Base-by-base conservation (phyloP, 1,139 yeast species). In the Sugiyamaella xylanicola region DNA sequence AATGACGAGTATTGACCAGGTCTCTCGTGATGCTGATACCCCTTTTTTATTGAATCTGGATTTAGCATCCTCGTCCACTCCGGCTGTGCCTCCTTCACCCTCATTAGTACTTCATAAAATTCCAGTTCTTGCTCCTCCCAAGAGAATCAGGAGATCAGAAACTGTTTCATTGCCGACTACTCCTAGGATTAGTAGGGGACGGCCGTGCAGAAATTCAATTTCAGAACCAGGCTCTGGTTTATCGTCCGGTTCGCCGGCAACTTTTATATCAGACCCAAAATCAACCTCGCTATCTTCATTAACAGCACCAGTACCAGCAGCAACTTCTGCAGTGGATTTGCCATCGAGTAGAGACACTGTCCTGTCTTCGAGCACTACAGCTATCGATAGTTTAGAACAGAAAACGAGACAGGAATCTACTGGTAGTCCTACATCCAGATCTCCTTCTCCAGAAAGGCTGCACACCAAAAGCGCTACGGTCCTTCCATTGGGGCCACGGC, bases 81-180 rank as follows among this genome's bases (percentile, higher is more conserved):
- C 52, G 8, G 9, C 51, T n/a, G n/a, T 41, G 4, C 37, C 45
- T 25, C 41, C 52, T 13, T 48, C 55, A n/a, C 56, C 56, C 9
- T 53, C 56, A 2, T n/a, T 53, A 32, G 39, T 36, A 2, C 44
- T 55, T 25, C 55, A 55, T 17, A 55, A 51, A 9, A 55, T 55
- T 43, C 57, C 57, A n/a, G 37, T 47, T 29, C 48, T 55, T 40
- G 46, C 57, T 42, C 57, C 57, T 25, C 57, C 57, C 4, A 13
- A 40, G 29, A 29, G 56, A 17, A 32, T 35, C 25, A 32, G 48
- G 25, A 41, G 48, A 50, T 20, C 48, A 41, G 52, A 42, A 20
- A 35, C 46, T 4, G 39, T 48, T 16, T 48, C 52, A 41, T 48
- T 48, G 37, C 52, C 52, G 11, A 32, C 52, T 4, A 40, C 52